phyloP scores from a whole-genome alignment of 768 basidiomycete species.

The Wakefieldia striispora region DNA sequence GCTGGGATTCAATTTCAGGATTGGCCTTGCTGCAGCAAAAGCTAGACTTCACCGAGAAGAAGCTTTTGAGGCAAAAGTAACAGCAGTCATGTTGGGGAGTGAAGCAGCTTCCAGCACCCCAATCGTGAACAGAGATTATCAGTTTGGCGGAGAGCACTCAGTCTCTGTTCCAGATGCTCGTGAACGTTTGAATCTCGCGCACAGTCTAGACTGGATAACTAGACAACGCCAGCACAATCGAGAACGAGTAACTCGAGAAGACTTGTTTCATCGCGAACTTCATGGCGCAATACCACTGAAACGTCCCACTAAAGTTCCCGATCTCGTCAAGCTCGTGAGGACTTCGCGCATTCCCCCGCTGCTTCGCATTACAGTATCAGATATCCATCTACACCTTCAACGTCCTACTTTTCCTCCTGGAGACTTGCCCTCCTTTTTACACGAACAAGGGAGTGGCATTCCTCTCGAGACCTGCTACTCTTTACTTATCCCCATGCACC shows the following conservation, averaged over 20 bases:
- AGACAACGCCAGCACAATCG: conserved; percentile 47
- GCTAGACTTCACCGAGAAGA: conserved; percentile 72
- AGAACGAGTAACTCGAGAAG: conserved; percentile 51
- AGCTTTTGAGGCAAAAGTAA: conserved; percentile 77
- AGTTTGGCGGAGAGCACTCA: conserved; percentile 62
- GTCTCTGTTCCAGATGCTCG: conserved; percentile 73
- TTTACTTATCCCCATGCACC: conserved; percentile 78
- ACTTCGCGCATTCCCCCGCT: conserved; percentile 55
- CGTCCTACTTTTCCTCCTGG: conserved; percentile 58
- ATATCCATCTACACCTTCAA: conserved; percentile 54
- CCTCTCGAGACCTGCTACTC: conserved; percentile 72
- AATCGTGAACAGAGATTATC: conserved; percentile 53
- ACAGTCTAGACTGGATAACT: conserved; percentile 71
- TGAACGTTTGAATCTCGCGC: conserved; percentile 60
- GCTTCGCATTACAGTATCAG: conserved; percentile 60
- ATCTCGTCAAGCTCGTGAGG: conserved; percentile 42
- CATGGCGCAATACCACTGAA: conserved; percentile 36
- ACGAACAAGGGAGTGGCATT: conserved; percentile 64
- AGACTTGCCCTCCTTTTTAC: conserved; percentile 60
- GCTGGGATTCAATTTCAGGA: conserved; percentile 70
- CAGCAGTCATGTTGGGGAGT: conserved; percentile 46
- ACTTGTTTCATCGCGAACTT: conserved; percentile 43
- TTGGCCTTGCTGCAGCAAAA: conserved; percentile 69
- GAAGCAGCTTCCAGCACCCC: conserved; percentile 30
- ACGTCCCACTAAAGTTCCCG: conserved; percentile 35